Evolutionary conservation across 495 filamentous ascomycete species (phyloP), one percentile per base, ranked within the genome.

Genomic region (Podospora fimiseda): DNA sequence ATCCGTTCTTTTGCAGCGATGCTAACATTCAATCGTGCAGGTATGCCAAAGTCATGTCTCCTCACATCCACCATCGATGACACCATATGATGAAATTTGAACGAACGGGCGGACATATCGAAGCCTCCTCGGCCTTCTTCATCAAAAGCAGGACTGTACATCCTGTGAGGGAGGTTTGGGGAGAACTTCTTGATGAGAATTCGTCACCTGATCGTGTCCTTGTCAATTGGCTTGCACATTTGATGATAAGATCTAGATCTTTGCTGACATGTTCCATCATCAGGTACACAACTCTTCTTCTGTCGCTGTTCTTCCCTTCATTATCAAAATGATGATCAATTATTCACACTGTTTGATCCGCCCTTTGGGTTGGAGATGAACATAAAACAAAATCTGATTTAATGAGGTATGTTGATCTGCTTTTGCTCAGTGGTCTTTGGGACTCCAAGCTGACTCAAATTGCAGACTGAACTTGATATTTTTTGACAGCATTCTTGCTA

Each of bases 301-400:
- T 50, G 30, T 58, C 60, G 44, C 11, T 40, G 54, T 55, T 60
- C 55, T 30, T 53, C 46, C 53, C 54, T 51, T 57, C 60, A 53
- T 54, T 58, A 50, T 49, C 43, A 48, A 56, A 38, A 73, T 76
- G 73, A 77, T 77, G 74, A 76, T 59, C 50, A 64, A 66, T 63
- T 77, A 96, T 96, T 96, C 90, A 96, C 90, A 96, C 90, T 96
- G 88, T 96, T 90, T 91, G 90, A 96, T 80, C 82, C 73, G 73
- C 71, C 70, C 69, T 72, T 60, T 70, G 64, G 70, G 75, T 71
- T 62, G 83, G 84, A 77, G 70, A 85, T 94, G 90, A 93, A 87
- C 85, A 80, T 79, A 59, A 53, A 68, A 75, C 78, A 89, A 92
- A 93, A 85, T 95, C 90, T 96, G 90, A 96, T 96, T 90, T 94